Base-by-base conservation (phyloP, 768 basidiomycete genomes). In the Amanita muscaria region DNA sequence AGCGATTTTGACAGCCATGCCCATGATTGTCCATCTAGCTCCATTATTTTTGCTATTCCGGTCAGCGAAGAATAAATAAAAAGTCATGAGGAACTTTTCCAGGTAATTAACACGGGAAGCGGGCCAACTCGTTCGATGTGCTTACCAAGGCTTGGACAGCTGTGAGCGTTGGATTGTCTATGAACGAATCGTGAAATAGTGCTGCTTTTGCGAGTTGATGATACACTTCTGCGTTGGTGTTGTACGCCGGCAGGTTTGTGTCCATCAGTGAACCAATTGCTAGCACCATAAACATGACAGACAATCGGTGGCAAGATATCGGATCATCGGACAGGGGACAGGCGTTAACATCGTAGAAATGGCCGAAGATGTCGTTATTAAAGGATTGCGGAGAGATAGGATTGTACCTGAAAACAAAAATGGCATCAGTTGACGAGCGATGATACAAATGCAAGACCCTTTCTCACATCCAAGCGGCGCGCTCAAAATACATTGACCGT, bases 401-500 rank as follows among this genome's bases (percentile, higher is more conserved):
- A 55, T 80, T 76, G 55, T 83, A 83, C 79, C 81, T 83, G 51
- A 33, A 7, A 21, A 12, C 3, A 21, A 15, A 14, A 36, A 15
- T 15, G 6, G n/a, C 27, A 16, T 30, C 3, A 41, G n/a, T 30
- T 15, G 19, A 9, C 12, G 11, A 5, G 8, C 12, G 7, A 29
- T 33, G 9, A 22, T 14, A 19, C 10, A 9, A 42, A 10, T 14
- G n/a, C 12, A 24, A 21, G 4, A 7, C 21, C 2, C 30, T 32
- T n/a, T 11, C 79, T 62, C 61, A 82, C 81, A 84, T 83, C 81
- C 80, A 83, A 43, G 79, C 74, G 23, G 79, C 83, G 54, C 77
- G 72, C 21, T 69, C 69, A 59, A 69, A 83, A 58, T 80, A 85
- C 15, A 74, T 71, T 15, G 71, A 69, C 19, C 74, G 73, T 30